Evolutionary conservation across 1,139 yeast species (phyloP).

Genomic region (Blastobotrys serpentis): DNA sequence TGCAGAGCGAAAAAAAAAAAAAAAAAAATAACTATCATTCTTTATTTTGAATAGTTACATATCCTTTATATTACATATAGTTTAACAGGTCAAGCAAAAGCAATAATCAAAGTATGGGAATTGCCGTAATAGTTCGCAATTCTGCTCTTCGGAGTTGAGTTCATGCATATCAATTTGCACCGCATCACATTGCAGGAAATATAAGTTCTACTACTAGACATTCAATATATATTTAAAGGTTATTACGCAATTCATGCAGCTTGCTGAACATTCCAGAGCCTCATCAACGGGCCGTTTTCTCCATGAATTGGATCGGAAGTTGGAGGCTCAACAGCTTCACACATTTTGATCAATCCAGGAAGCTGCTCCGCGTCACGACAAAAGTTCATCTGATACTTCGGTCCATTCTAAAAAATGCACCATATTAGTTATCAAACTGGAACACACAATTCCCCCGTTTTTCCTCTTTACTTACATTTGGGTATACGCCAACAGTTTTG

Average conservation of each 20-base stretch:
- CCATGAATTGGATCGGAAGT: slow-evolving; percentile 2
- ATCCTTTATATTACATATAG: not conserved
- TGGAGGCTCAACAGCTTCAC: slow-evolving; percentile 1
- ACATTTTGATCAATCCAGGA: not conserved
- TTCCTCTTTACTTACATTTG: slow-evolving; percentile 2
- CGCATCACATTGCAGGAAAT: too few species aligned
- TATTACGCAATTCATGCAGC: not conserved
- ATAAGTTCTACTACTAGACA: too few species aligned
- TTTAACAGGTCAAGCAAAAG: not conserved
- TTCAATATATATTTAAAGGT: too few species aligned
- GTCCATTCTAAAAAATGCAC: slow-evolving; percentile 2
- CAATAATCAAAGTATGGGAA: not conserved
- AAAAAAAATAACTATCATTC: not conserved
- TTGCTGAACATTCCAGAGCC: not conserved
- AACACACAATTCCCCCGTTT: not conserved
- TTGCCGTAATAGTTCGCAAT: too few species aligned
- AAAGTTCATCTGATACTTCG: slow-evolving; percentile 1
- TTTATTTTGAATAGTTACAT: not conserved
- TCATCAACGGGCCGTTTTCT: slow-evolving; percentile 4
- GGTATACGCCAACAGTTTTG: slow-evolving; percentile 1
- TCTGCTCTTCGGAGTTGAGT: too few species aligned
- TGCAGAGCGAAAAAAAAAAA: not conserved
- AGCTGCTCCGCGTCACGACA: slow-evolving; percentile 4
- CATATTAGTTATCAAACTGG: slow-evolving; percentile 3
- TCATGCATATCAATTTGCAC: too few species aligned